A percentile compares a stretch with the other conserved stretches of the same genome.
Evolutionary conservation across 2,329 filamentous ascomycete species (phyloP).

Genomic region (Fusarium nisikadoi): DNA sequence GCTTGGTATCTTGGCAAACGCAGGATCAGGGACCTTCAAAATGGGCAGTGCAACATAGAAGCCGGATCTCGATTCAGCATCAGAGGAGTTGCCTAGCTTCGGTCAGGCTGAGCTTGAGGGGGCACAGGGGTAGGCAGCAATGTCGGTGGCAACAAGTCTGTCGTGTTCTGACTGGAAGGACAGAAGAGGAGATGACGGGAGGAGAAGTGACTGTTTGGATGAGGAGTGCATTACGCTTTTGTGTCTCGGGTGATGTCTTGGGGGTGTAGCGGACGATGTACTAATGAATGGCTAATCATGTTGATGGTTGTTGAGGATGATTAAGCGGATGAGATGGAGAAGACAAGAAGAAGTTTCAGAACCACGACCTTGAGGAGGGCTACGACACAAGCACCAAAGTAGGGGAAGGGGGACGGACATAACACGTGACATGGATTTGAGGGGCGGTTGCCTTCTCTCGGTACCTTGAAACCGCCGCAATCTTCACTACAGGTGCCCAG

Average conservation of each 20-base stretch:
- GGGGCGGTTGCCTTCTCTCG: not conserved
- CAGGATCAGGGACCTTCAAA: rapidly evolving
- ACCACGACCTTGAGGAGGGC: rapidly evolving
- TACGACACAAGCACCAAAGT: not conserved
- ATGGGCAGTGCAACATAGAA: rapidly evolving
- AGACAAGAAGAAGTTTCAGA: rapidly evolving
- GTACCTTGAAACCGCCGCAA: not conserved
- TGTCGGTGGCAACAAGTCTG: rapidly evolving
- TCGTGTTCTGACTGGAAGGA: not conserved
- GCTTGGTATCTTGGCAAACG: not conserved
- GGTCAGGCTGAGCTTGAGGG: rapidly evolving
- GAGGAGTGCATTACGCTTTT: not conserved
- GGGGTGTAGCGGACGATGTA: not conserved
- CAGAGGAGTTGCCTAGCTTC: not conserved
- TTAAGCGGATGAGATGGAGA: not conserved
- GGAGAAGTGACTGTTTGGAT: not conserved
- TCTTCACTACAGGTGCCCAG: too few relatives aligned
- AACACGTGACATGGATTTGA: not conserved
- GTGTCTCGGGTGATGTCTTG: not conserved
- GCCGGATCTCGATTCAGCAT: too few relatives aligned
- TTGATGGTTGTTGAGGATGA: not conserved
- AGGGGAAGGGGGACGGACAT: not conserved
- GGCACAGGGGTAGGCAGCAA: too few relatives aligned
- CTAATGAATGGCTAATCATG: not conserved
- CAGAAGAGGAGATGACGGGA: rapidly evolving